These are phyloP conservation scores for Ceratocystis lukuohia DNA, from an alignment of 2,329 filamentous ascomycete species.

Conservation along the genomic window DNA sequence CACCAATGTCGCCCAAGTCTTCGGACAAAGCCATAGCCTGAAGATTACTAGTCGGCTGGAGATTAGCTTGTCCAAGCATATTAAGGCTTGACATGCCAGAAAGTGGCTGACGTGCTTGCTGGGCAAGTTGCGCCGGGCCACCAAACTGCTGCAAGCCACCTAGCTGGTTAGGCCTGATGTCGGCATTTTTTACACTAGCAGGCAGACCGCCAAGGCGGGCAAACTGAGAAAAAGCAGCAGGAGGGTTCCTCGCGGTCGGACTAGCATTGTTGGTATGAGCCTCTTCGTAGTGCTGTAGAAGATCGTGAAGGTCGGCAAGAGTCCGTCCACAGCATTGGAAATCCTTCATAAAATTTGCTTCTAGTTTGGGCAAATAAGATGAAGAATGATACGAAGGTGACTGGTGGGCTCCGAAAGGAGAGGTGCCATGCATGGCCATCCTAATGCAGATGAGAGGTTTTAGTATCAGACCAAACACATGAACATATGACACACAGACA, in stretches of 20 bases:
- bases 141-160: slow-evolving; percentile 18
- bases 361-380: slow-evolving; percentile 89
- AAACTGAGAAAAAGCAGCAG: slow-evolving; percentile 29
- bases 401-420: slow-evolving; percentile 68
- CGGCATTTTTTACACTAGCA: slow-evolving; percentile 7
- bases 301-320: slow-evolving; percentile 80
- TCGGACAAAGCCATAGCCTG: slow-evolving; percentile 26
- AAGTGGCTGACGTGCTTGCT: slow-evolving; percentile 20
- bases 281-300: slow-evolving; percentile 94
- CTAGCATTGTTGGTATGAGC: slow-evolving; percentile 60
- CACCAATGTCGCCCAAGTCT: slow-evolving; percentile 74
- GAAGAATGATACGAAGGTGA: slow-evolving; percentile 96
- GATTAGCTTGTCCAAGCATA: slow-evolving; percentile 27
- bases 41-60: slow-evolving; percentile 34
- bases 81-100: slow-evolving; percentile 17
- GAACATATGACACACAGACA: slow-evolving; percentile 2
- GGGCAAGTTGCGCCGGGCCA: slow-evolving; percentile 18
- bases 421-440: slow-evolving; percentile 90
- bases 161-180: slow-evolving; percentile 9
- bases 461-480: slow-evolving; percentile 19
- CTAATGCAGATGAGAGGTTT: slow-evolving; percentile 34
- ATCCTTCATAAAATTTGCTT: slow-evolving; percentile 95
- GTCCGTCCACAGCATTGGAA: slow-evolving; percentile 90
- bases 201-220: slow-evolving; percentile 19
- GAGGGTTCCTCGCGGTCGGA: slow-evolving; percentile 30